Evolutionary conservation across 1,284 basidiomycete genomes (phyloP), one percentile per base, ranked within the genome.

Genomic region (Ganoderma meredithae): DNA sequence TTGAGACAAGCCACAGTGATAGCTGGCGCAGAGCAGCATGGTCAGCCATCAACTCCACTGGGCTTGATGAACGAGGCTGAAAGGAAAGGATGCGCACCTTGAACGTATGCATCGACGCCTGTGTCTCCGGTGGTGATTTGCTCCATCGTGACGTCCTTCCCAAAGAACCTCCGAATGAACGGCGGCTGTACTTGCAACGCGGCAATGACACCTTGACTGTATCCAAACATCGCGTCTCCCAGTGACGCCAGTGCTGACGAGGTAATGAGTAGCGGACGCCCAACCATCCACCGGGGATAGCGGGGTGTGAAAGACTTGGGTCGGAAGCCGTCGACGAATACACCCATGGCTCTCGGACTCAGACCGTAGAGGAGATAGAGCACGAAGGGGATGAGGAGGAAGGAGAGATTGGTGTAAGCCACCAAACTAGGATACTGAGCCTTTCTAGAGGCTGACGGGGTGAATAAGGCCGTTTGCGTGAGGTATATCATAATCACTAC

Each of bases 141-240:
- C 39, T 76, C 75, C 68, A 84, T 69, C 2, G 83, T 83, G 15
- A 86, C 80, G 41, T 78, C 73, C 63, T 69, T 78, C 7, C 83
- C 82, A 63, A 84, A 87, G 81, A 87, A 85, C 17, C 82, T 77
- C 19, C 79, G 75, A 64, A 86, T 83, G 73, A 86, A 87, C 7
- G 82, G 81, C 4, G 85, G 85, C 69, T 87, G 86, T 55, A 87
- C 83, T 60, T 87, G 85, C 22, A 84, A 80, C 2, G 84, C 79
- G 5, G 85, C 85, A 44, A 86, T 85, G 70, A 84, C 82, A 1
- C 86, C 86, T 73, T 87, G 86, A 53, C 83, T 82, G 68, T 87
- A 88, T 1, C 86, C 86, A 69, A 88, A 86, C 80, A 86, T 84
- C 6, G 85, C 85, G 70, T 88, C 86, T 60, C 86, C 86, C 66